Percentiles rank a stretch among this genome's conserved stretches.
Conservation (phyloP, 352 stramenopile genomes). For the Phytopythium aichiense region DNA sequence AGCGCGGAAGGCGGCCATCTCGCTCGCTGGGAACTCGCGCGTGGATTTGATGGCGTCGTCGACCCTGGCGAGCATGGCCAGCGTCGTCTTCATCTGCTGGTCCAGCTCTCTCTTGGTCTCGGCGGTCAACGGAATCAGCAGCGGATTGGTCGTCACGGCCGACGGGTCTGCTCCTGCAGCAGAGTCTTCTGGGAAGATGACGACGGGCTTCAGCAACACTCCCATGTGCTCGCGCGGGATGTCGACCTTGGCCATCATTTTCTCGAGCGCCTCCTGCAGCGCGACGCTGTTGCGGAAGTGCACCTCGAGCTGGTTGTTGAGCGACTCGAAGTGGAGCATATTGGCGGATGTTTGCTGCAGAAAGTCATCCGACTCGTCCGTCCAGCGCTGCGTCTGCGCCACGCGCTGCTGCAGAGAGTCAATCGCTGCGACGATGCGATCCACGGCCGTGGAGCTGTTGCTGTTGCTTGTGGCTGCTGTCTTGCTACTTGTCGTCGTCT, state of each 20-base stretch:
- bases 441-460: constrained; percentile 30
- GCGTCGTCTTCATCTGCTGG: constrained; percentile 25
- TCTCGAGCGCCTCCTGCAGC: constrained; percentile 47
- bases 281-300: constrained; percentile 78
- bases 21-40: constrained; percentile 44
- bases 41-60: constrained; percentile 60
- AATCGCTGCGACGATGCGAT: constrained; percentile 56
- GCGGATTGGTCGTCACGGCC: constrained; percentile 2
- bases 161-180: not conserved
- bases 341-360: constrained; percentile 56
- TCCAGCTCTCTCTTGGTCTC: constrained; percentile 16
- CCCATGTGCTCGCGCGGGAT: constrained; percentile 51
- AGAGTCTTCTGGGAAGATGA: constrained; percentile 42
- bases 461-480: not conserved
- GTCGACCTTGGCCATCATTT: constrained; percentile 46
- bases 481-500: not conserved
- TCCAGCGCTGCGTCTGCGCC: constrained; percentile 46
- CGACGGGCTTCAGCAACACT: constrained; percentile 41
- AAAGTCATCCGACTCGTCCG: constrained; percentile 50
- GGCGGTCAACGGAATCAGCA: not conserved
- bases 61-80: constrained; percentile 42
- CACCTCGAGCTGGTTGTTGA: constrained; percentile 79
- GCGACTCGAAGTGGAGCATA: constrained; percentile 74
- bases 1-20: constrained; percentile 57
- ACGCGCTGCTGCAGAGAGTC: constrained; percentile 46